Evolutionary conservation across 192 early-diverging fungal genomes (phyloP).

Genomic region (Obelidium mucronatum): DNA sequence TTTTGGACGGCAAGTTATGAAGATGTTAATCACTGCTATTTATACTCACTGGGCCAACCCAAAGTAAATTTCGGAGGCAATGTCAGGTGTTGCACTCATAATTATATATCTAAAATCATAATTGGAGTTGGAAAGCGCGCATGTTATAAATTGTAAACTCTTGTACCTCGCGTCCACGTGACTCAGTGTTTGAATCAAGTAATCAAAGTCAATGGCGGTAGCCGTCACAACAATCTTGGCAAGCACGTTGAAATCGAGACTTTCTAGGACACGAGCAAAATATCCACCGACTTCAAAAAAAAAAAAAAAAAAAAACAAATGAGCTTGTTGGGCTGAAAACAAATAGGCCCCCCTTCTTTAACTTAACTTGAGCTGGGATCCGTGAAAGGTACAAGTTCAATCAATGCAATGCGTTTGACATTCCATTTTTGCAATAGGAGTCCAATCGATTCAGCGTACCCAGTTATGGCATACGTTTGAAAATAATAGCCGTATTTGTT

Average conservation of each 20-base stretch:
- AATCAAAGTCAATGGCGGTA: not conserved
- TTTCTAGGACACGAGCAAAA: too few species aligned
- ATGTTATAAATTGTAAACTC: too few species aligned
- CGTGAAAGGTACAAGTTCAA: too few species aligned
- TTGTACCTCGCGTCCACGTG: not conserved
- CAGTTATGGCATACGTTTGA: not conserved
- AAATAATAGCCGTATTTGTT: slow-evolving; percentile 1
- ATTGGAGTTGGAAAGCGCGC: too few species aligned
- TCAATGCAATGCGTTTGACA: not conserved
- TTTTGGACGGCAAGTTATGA: too few species aligned
- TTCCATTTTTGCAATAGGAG: not conserved
- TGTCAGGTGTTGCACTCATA: not conserved
- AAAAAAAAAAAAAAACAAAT: too few species aligned
- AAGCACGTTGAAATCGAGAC: too few species aligned
- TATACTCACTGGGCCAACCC: not conserved
- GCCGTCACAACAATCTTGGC: not conserved
- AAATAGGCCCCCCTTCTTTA: too few species aligned
- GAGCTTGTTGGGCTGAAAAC: too few species aligned
- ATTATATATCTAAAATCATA: not conserved
- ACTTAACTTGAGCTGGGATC: too few species aligned
- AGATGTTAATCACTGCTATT: not conserved
- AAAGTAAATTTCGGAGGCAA: not conserved
- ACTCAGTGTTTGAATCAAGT: not conserved
- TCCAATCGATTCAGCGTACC: not conserved
- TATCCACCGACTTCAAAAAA: too few species aligned